A percentile compares a stretch with the other conserved stretches of the same genome.
phyloP scores from a whole-genome alignment of 2,329 filamentous ascomycete species.

The Xylaria sp. region DNA sequence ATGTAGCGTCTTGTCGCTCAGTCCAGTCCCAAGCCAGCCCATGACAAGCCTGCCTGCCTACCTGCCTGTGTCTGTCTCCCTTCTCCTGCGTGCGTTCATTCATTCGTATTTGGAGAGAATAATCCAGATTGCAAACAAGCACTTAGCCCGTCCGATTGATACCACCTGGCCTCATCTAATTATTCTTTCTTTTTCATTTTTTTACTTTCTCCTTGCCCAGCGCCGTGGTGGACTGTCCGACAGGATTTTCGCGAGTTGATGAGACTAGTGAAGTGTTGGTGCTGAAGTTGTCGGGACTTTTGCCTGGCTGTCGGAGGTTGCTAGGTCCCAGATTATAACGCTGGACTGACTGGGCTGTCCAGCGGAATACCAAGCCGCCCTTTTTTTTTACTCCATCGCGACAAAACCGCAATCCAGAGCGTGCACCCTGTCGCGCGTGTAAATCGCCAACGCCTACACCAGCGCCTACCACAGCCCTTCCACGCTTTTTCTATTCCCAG shows the following conservation, averaged over 20 bases:
- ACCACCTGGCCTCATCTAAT: slow-evolving; percentile 3
- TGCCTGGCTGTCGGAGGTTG: slow-evolving; percentile 36
- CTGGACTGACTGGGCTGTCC: slow-evolving; percentile 7
- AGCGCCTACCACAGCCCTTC: background rate
- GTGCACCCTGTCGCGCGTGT: slow-evolving; percentile 37
- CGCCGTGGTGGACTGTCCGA: slow-evolving; percentile 23
- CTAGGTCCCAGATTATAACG: slow-evolving; percentile 22
- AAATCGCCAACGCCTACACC: slow-evolving; percentile 22
- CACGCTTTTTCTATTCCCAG: background rate
- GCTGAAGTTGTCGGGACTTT: slow-evolving; percentile 30
- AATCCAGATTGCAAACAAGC: background rate
- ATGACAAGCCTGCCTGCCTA: slow-evolving; percentile 12
- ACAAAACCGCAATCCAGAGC: slow-evolving; percentile 34
- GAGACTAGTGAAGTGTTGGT: slow-evolving; percentile 11
- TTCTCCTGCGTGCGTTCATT: slow-evolving; percentile 23
- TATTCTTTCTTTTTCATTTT: background rate
- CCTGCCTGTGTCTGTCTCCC: slow-evolving; percentile 24
- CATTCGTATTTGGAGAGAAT: slow-evolving; percentile 14
- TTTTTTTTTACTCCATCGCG: slow-evolving; percentile 35
- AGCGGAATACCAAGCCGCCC: slow-evolving; percentile 27
- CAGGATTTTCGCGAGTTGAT: slow-evolving; percentile 6
- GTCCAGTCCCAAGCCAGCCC: slow-evolving; percentile 28
- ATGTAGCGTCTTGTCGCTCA: background rate
- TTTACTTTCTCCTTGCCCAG: background rate
- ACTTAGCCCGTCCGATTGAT: slow-evolving; percentile 6